Percentiles rank a stretch among this genome's conserved stretches.
Evolutionary conservation across 768 basidiomycete species (phyloP).

Genomic region (Phallus indusiatus): DNA sequence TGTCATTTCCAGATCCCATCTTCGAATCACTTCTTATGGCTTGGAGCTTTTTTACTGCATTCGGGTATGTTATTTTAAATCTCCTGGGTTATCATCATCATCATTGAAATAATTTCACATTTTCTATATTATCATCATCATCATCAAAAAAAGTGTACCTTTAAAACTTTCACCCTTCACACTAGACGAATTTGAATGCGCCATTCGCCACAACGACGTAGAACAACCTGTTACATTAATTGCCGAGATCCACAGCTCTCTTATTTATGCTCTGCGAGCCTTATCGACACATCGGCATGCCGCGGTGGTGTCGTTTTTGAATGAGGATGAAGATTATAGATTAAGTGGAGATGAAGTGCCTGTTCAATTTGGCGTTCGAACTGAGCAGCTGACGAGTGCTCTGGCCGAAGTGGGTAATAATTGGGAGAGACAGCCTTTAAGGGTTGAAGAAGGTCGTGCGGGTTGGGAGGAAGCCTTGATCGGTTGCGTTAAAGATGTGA

Average conservation of each 20-base stretch:
- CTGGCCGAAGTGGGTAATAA: constrained; percentile 79
- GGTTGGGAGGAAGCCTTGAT: constrained; percentile 91
- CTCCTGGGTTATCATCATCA: not conserved
- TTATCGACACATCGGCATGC: constrained; percentile 68
- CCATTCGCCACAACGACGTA: constrained; percentile 62
- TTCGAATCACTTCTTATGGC: constrained; percentile 85
- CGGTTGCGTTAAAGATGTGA: constrained; percentile 81
- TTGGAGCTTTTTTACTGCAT: constrained; percentile 92
- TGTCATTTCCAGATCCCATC: constrained; percentile 46
- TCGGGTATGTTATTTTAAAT: constrained; percentile 58
- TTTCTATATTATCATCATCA: not conserved
- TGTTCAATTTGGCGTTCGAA: constrained; percentile 20
- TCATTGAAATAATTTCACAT: not conserved
- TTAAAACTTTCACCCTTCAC: constrained; percentile 82
- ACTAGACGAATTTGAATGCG: constrained; percentile 86
- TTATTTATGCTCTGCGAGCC: constrained; percentile 86
- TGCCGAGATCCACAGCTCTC: constrained; percentile 78
- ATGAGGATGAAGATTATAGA: constrained; percentile 27
- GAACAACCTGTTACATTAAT: constrained; percentile 72
- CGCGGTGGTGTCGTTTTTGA: constrained; percentile 57
- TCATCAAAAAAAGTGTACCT: constrained; percentile 59
- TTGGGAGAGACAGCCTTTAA: constrained; percentile 73
- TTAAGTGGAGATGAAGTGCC: constrained; percentile 33
- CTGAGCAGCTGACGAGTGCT: constrained; percentile 54
- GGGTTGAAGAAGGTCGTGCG: constrained; percentile 62